Evolutionary conservation across 164 flowering plant species (phyloP), one percentile per base, ranked within the genome.

Genomic region (Vitis rotundifolia): DNA sequence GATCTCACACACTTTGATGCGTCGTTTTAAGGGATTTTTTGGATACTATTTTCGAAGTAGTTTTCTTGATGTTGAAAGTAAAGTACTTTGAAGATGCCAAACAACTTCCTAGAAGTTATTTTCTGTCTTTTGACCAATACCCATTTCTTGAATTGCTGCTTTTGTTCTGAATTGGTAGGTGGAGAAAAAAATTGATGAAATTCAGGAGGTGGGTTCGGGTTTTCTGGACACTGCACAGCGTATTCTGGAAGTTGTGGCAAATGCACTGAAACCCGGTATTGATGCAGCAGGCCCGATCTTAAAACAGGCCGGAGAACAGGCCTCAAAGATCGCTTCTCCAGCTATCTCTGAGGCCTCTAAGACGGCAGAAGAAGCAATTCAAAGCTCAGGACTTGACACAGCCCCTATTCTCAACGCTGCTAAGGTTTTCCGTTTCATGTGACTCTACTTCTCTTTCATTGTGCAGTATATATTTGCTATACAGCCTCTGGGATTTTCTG

Each of bases 311-410:
- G 92, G 93, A 59, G 85, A 83, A 14, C 69, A 91, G 83, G 94
- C 89, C 0, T 55, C 87, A 73, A 84, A 92, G 84, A 64, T 86
- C 5, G 94, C 93, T 59, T 86, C 89, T 19, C 99, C 98, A 1
- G 82, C 78, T 1, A 59, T 92, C 63, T 88, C 93, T 5, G 96
- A 84, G 67, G 94, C 85, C 59, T 82, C 94, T 1, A 90, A 89
- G 88, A 87, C 85, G 71, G 94, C 99, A 57, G 89, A 85, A 74
- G 94, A 91, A 61, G 90, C 90, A 49, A 77, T 94, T 55, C 84
- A 86, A 73, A 83, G 85, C 77, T 70, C 92, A 14, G 98, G 98
- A 28, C 26, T 95, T 68, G 93, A 92, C 69, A 76, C 96, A 3
- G 78, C 84, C 63, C 88, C 96, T 29, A 89, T 91, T 73, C 13